phyloP scores from a whole-genome alignment of 108 stramenopile species.

The Aurantiochytrium sp. region DNA sequence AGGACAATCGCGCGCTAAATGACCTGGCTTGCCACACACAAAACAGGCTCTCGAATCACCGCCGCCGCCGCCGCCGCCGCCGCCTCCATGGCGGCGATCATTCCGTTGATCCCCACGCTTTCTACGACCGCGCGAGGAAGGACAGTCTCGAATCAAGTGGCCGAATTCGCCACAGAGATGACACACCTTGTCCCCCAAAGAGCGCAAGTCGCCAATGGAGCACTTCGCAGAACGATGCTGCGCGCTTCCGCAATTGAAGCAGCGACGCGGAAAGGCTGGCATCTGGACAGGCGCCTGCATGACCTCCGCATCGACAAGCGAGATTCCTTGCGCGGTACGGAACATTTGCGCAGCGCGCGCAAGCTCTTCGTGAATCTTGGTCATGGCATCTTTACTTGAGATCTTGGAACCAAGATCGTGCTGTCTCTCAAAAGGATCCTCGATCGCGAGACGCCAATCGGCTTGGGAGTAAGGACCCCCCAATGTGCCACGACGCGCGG shows the following conservation, averaged over 20 bases:
- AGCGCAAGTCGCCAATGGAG: not conserved
- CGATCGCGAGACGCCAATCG: not conserved
- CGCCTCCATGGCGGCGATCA: not conserved
- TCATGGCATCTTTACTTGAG: not conserved
- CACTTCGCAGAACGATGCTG: not conserved
- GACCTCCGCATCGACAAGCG: not conserved
- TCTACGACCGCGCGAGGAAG: not conserved
- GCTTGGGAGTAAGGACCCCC: not conserved
- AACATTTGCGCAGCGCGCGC: not conserved
- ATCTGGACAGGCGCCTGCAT: not conserved
- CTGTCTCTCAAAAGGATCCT: not conserved
- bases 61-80: not conserved
- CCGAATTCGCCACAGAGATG: not conserved
- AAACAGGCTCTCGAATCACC: not conserved
- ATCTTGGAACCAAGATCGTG: slow-evolving; percentile 12
- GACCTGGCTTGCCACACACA: not conserved
- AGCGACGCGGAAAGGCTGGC: not conserved
- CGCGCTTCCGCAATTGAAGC: slow-evolving; percentile 15
- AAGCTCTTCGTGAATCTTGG: not conserved
- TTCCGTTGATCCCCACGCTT: not conserved
- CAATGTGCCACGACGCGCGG: not conserved
- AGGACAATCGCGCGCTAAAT: not conserved
- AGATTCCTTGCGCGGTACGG: not conserved
- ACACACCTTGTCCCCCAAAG: not conserved
- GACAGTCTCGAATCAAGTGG: not conserved